Base-by-base conservation (phyloP, 345 rosid species). In the Salix viminalis region DNA sequence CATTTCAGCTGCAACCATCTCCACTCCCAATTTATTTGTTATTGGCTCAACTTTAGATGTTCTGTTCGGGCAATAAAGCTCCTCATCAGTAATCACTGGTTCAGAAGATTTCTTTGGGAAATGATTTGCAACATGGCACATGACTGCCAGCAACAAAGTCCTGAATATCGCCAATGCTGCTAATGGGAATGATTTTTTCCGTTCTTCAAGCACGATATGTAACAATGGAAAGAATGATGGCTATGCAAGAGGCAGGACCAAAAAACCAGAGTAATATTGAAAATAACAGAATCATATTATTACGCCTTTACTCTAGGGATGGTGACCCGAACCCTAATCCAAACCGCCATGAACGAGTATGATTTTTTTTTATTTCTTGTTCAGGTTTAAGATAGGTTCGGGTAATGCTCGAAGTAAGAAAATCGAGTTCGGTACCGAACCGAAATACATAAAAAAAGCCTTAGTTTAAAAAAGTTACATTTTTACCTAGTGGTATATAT, bases 101-200 rank as follows among this genome's bases (percentile, higher is more conserved):
- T 76, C 89, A 65, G 83, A 84, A 79, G 86, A 83, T 75, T 84
- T 90, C 87, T 91, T 91, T 56, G 83, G 82, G 71, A 91, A 84
- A 80, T 87, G 81, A 84, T 83, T 86, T 80, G 86, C 94, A 76
- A 89, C 72, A 79, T 85, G 85, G 82, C 91, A 91, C 97, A 96
- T 92, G 83, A 91, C 86, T 46, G 85, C 89, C 87, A 93, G 86
- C 75, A 96, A 92, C 88, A 86, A 85, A 76, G 89, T 83, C 74
- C 74, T 93, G 99, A 79, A 91, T 75, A 79, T 89, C 87, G 71
- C 89, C 81, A 70, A 90, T 78, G 79, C 83, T 85, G 77, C 86
- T 79, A 73, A 76, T 70, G 65, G 88, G 88, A 80, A 79, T 41
- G 77, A 70, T 74, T 74, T 44, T 67, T 61, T 50, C 73, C 87